These are phyloP conservation scores for Cephalotrichum gorgonifer DNA, from an alignment of 2,329 filamentous ascomycete genomes.

Conservation along the genomic window DNA sequence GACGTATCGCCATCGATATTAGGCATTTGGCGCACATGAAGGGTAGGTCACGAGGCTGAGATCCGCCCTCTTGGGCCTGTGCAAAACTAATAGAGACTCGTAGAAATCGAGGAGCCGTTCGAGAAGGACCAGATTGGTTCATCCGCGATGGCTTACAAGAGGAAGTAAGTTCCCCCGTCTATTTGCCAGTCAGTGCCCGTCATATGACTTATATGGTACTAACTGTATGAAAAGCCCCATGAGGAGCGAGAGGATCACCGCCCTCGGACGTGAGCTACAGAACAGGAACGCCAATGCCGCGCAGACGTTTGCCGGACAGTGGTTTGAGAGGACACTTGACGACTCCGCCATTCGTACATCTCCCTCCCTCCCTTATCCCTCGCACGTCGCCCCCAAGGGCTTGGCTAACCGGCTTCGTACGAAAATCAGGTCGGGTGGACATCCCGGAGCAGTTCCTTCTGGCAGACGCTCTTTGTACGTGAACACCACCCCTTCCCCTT, in stretches of 20 bases:
- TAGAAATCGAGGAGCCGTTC: slow-evolving; percentile 53
- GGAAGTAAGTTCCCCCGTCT: slow-evolving; percentile 31
- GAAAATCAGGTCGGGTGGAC: slow-evolving; percentile 46
- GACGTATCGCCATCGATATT: slow-evolving; percentile 65
- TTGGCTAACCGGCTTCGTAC: background rate
- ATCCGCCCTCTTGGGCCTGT: background rate
- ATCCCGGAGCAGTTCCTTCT: slow-evolving; percentile 59
- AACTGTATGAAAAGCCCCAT: slow-evolving; percentile 22
- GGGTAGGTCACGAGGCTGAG: slow-evolving; percentile 66
- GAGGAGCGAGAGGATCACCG: slow-evolving; percentile 35
- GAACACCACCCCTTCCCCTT: no score
- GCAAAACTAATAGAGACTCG: background rate
- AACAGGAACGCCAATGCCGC: slow-evolving; percentile 24
- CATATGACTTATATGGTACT: slow-evolving; percentile 11
- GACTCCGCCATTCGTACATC: slow-evolving; percentile 66
- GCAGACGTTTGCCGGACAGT: slow-evolving; percentile 14
- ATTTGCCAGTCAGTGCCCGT: no score
- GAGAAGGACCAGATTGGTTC: slow-evolving; percentile 70
- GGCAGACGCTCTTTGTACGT: slow-evolving; percentile 58
- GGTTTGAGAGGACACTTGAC: slow-evolving; percentile 71
- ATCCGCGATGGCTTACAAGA: slow-evolving; percentile 56
- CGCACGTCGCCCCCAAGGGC: background rate
- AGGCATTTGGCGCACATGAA: slow-evolving; percentile 66
- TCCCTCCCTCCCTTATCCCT: slow-evolving; percentile 22
- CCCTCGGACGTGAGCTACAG: slow-evolving; percentile 33